These are phyloP conservation scores for Calocybe gambosa DNA, from an alignment of 1,284 basidiomycete species.

Conservation along the genomic window DNA sequence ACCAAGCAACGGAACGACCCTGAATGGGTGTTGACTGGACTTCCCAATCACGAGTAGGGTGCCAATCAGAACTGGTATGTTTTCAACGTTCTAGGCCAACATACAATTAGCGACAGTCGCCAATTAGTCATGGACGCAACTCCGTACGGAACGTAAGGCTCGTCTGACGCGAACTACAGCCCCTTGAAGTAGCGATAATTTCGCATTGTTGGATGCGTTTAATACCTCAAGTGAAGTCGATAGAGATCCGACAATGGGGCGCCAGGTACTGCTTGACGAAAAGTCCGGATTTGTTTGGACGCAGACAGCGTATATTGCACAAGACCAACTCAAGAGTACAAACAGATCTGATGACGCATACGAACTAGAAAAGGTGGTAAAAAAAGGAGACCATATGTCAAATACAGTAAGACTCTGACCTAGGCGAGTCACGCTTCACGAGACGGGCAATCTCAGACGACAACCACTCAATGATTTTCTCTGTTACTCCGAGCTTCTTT, in stretches of 20 bases:
- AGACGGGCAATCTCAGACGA: constrained; percentile 56
- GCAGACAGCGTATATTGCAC: constrained; percentile 54
- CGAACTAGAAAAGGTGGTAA: constrained; percentile 34
- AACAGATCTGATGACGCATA: constrained; percentile 61
- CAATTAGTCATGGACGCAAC: constrained; percentile 7
- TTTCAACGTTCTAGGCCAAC: constrained; percentile 36
- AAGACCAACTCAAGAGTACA: constrained; percentile 71
- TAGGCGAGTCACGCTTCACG: constrained; percentile 40
- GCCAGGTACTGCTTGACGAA: constrained; percentile 40
- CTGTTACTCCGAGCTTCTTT: constrained; percentile 49
- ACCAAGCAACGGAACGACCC: constrained; percentile 50
- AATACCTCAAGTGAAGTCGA: constrained; percentile 57
- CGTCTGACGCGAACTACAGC: constrained; percentile 55
- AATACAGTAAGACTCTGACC: constrained; percentile 36
- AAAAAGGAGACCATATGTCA: too few species aligned
- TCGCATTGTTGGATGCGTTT: constrained; percentile 44
- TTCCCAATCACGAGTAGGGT: constrained; percentile 48
- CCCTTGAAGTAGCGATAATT: constrained; percentile 55
- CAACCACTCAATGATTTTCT: constrained; percentile 69
- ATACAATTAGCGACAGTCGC: constrained; percentile 4
- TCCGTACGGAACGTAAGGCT: constrained; percentile 54
- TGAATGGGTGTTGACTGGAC: constrained; percentile 39
- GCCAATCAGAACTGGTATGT: constrained; percentile 42
- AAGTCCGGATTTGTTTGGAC: constrained; percentile 39
- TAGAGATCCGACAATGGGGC: constrained; percentile 43